Evolutionary conservation across 2,329 filamentous ascomycete genomes (phyloP).

Genomic region (Aspergillus amoenus): DNA sequence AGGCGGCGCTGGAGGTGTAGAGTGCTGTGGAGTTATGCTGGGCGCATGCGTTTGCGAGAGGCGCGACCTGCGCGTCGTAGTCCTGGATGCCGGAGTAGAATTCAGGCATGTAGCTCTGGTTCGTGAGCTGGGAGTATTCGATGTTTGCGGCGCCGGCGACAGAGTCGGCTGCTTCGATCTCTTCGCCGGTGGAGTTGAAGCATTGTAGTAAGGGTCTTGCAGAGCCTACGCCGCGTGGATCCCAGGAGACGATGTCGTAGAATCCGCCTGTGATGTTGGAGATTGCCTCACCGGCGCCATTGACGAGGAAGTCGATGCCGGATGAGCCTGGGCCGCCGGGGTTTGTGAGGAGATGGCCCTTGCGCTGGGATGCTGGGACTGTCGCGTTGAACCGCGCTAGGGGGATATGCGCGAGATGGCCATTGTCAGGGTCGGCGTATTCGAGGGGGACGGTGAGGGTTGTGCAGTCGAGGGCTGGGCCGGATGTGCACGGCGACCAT

Average conservation of each 20-base stretch:
- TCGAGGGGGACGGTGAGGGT: slow-evolving; percentile 8
- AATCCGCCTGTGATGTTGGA: background rate
- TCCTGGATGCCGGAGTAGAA: background rate
- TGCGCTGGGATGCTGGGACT: background rate
- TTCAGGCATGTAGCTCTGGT: background rate
- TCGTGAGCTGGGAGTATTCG: slow-evolving; percentile 4
- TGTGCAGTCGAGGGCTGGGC: slow-evolving; percentile 4
- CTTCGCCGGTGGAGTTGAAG: background rate
- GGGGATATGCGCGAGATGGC: background rate
- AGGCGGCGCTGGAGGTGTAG: slow-evolving; percentile 5
- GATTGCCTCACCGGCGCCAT: background rate
- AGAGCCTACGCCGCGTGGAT: slow-evolving; percentile 5
- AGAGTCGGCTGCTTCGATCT: background rate
- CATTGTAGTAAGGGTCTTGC: slow-evolving; percentile 3
- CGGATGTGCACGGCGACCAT: slow-evolving; percentile 3
- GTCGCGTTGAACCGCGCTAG: background rate
- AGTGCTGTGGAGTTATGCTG: slow-evolving; percentile 1
- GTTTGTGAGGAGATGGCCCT: slow-evolving; percentile 1
- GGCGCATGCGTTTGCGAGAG: background rate
- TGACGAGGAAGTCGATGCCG: background rate
- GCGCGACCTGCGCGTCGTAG: background rate
- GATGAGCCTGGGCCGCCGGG: slow-evolving; percentile 5
- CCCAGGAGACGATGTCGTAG: slow-evolving; percentile 8
- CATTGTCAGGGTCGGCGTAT: slow-evolving; percentile 1
- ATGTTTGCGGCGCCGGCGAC: slow-evolving; percentile 1